Evolutionary conservation across 202 grass and related monocot genomes (phyloP).

Genomic region (Carex arenaria): DNA sequence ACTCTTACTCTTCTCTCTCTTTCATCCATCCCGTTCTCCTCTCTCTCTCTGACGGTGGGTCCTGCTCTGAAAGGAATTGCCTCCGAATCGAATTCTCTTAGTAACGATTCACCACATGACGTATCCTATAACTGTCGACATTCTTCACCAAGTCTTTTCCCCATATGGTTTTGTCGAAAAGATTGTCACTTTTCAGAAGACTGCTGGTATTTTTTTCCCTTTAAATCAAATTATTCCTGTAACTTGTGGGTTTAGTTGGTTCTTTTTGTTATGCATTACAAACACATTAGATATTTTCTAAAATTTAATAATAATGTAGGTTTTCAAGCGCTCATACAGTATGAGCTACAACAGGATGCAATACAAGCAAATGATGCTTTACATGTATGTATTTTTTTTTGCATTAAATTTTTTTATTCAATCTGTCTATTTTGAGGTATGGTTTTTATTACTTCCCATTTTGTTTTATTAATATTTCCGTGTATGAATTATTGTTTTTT

Average conservation of each 20-base stretch:
- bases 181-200: conserved; percentile 86
- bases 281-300: neutral
- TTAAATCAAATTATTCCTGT: conserved; percentile 30
- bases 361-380: conserved; percentile 55
- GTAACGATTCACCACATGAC: conserved; percentile 84
- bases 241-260: conserved; percentile 25
- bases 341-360: conserved; percentile 57
- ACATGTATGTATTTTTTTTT: conserved; percentile 38
- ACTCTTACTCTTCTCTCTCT: conserved; percentile 47
- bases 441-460: neutral
- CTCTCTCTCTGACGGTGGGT: conserved; percentile 49
- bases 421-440: neutral
- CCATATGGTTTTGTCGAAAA: conserved; percentile 79
- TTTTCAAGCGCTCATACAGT: conserved; percentile 86
- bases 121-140: conserved; percentile 83
- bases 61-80: conserved; percentile 52
- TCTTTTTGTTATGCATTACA: conserved; percentile 18
- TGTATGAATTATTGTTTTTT: neutral
- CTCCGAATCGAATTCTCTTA: conserved; percentile 82
- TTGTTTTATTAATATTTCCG: neutral
- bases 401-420: conserved; percentile 16
- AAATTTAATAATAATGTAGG: conserved; percentile 32
- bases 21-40: conserved; percentile 39
- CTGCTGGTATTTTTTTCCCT: conserved; percentile 54
- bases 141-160: conserved; percentile 91